Evolutionary conservation across 2,329 filamentous ascomycete species (phyloP), one percentile per base, ranked within the genome.

Genomic region (Bipolaris sorokiniana): DNA sequence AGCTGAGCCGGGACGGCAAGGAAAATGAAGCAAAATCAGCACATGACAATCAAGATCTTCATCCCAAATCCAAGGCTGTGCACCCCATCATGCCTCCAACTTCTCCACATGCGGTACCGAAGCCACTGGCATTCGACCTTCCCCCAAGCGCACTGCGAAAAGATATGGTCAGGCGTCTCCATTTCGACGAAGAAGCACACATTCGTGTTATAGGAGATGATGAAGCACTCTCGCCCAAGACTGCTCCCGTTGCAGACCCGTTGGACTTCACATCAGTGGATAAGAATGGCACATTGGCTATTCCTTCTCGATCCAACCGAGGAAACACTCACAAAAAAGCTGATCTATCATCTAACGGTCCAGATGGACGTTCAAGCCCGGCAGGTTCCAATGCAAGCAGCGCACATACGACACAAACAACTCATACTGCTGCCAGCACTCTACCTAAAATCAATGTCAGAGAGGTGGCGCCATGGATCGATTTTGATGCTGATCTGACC

Each of bases 401-500:
- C 31, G 46, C 28, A 3, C 58, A 57, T 9, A 60, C 56, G 7
- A 16, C 37, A 1, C 6, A 44, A 23, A 44, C 34, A 7, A 37
- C 34, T 1, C 56, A 58, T 3, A 60, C 55, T 5, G 26, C 42
- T 1, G 22, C 28, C 7, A 65, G 55, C 38, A 54, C 56, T 18
- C 3, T 58, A 40, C 34, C 50, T 10, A 41, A 20, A 6, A 34
- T 48, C 38, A 56, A 67, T 9, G 65, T 69, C 33, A 53, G 54
- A 34, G 67, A 70, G 42, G 59, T 71, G 2, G 61, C 68, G 2
- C 69, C 70, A 5, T 72, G 69, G 69, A 56, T 63, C 2, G 65
- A 68, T 20, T 55, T 47, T 13, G 64, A 70, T 5, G 49, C 51
- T 3, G 20, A 40, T 0, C 42, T 63, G 2, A 33, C 50, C 1